Conservation (phyloP, 352 stramenopile genomes). For the Globisporangium sylvaticum region DNA sequence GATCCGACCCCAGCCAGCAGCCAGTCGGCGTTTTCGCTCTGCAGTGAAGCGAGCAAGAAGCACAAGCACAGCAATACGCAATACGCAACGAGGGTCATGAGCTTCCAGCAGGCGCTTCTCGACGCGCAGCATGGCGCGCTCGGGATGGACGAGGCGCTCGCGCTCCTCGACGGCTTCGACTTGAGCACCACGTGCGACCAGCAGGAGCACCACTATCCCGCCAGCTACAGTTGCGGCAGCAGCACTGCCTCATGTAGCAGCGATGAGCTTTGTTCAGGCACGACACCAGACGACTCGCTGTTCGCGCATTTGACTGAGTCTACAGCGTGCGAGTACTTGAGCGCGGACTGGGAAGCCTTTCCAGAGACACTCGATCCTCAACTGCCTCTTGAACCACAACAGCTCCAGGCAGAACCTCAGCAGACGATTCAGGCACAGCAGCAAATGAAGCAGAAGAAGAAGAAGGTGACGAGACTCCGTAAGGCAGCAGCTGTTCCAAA, state of each 20-base stretch:
- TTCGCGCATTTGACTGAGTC: not conserved
- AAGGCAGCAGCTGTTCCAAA: not conserved
- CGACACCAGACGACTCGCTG: not conserved
- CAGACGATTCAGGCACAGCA: not conserved
- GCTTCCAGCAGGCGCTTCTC: not conserved
- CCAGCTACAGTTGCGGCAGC: not conserved
- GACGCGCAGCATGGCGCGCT: not conserved
- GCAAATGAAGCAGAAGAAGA: not conserved
- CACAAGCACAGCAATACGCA: no score
- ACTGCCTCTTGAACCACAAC: not conserved
- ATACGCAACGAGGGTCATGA: no score
- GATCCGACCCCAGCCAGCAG: no score
- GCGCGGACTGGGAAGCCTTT: not conserved
- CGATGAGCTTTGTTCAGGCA: not conserved
- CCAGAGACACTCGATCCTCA: not conserved
- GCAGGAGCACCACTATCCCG: not conserved
- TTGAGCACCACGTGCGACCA: not conserved
- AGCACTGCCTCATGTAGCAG: not conserved
- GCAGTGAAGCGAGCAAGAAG: no score
- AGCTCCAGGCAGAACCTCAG: not conserved
- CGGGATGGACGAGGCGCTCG: constrained; percentile 1
- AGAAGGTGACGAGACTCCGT: not conserved
- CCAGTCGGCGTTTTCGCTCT: no score
- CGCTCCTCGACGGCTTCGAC: constrained; percentile 5
- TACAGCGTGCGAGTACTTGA: not conserved